phyloP scores from a whole-genome alignment of 169 alveolate genomes.

The Neospora caninum region DNA sequence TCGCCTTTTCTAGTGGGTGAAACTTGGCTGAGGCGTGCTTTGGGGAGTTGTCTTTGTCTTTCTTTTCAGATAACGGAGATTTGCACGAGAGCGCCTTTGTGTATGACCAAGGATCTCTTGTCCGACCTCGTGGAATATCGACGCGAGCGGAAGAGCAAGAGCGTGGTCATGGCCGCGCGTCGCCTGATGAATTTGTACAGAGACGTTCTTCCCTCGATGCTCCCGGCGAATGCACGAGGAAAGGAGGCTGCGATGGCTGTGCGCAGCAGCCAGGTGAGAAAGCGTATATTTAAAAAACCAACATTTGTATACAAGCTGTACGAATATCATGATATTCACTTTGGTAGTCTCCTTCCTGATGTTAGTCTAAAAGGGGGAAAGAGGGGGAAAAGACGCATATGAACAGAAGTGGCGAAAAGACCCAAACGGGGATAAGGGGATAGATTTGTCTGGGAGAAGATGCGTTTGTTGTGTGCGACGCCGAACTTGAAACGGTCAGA shows the following conservation, averaged over 20 bases:
- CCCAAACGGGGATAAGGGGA: too few species aligned
- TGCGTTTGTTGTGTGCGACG: too few species aligned
- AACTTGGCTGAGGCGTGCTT: not conserved
- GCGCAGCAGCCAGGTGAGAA: not conserved
- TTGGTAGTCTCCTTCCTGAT: too few species aligned
- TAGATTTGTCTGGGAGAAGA: too few species aligned
- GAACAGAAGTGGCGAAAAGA: too few species aligned
- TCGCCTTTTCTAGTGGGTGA: too few species aligned
- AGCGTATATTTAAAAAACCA: too few species aligned
- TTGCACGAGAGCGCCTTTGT: constrained; percentile 84
- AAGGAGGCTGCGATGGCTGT: constrained; percentile 69
- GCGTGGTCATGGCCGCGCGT: constrained; percentile 84
- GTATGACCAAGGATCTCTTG: constrained; percentile 78
- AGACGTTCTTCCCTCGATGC: constrained; percentile 81
- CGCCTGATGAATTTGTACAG: constrained; percentile 85
- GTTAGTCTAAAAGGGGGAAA: too few species aligned
- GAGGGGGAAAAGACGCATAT: too few species aligned
- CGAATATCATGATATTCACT: too few species aligned
- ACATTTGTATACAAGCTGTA: too few species aligned
- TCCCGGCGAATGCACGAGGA: constrained; percentile 78
- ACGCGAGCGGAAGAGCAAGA: constrained; percentile 78
- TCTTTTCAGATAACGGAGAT: constrained; percentile 77
- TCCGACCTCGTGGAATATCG: constrained; percentile 79
- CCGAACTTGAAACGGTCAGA: too few species aligned
- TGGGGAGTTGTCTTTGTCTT: not conserved